Evolutionary conservation across 2,329 filamentous ascomycete genomes (phyloP).

Genomic region (Aspergillus calidoustus): DNA sequence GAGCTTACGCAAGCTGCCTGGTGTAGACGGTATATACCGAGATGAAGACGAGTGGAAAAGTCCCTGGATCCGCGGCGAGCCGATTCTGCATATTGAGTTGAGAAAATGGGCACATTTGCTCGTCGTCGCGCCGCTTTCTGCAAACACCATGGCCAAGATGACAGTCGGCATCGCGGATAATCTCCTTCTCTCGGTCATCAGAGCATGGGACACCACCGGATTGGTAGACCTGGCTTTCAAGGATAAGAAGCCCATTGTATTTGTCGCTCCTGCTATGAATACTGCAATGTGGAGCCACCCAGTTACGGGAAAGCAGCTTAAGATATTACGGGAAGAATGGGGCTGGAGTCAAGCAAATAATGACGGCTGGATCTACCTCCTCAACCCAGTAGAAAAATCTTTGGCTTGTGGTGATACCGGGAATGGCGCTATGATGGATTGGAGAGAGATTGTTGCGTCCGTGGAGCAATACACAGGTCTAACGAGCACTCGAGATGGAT

Average conservation of each 20-base stretch:
- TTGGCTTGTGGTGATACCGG: slow-evolving; percentile 86
- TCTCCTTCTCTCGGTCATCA: slow-evolving; percentile 71
- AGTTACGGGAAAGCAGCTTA: slow-evolving; percentile 73
- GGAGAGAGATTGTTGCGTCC: slow-evolving; percentile 71
- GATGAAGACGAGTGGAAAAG: slow-evolving; percentile 84
- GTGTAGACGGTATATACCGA: slow-evolving; percentile 79
- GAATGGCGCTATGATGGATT: slow-evolving; percentile 80
- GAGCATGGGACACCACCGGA: slow-evolving; percentile 85
- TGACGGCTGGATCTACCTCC: slow-evolving; percentile 69
- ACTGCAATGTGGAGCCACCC: slow-evolving; percentile 89
- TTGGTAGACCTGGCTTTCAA: slow-evolving; percentile 53
- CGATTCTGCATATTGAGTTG: slow-evolving; percentile 89
- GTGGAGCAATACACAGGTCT: slow-evolving; percentile 56
- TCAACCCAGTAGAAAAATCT: slow-evolving; percentile 74
- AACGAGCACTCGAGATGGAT: background rate
- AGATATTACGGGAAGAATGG: slow-evolving; percentile 75
- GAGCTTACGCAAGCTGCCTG: slow-evolving; percentile 63
- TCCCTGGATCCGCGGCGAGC: slow-evolving; percentile 77
- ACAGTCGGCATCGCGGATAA: slow-evolving; percentile 77
- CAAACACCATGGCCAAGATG: slow-evolving; percentile 86
- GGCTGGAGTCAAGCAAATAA: slow-evolving; percentile 51
- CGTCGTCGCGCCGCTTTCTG: slow-evolving; percentile 78
- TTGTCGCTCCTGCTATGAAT: slow-evolving; percentile 86
- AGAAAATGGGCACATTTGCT: slow-evolving; percentile 81
- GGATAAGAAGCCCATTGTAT: slow-evolving; percentile 63